These are phyloP conservation scores for Quercus glauca DNA, from an alignment of 306 rosid genomes.

Conservation along the genomic window DNA sequence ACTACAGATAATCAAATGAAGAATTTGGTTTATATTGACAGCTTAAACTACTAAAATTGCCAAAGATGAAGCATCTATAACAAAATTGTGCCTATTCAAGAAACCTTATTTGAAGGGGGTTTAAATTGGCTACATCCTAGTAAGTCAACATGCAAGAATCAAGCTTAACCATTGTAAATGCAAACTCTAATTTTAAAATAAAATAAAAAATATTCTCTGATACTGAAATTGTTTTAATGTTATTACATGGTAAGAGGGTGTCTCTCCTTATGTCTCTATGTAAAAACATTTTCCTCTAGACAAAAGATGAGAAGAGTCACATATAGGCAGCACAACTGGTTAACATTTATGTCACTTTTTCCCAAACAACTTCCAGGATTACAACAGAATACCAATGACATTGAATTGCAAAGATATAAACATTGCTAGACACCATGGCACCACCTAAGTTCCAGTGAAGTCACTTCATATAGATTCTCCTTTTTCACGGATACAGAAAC, in stretches of 20 bases:
- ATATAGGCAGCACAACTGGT: no score
- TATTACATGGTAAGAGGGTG: neutral
- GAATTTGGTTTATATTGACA: neutral
- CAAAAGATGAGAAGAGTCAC: no score
- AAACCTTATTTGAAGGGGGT: neutral
- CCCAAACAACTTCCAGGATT: no score
- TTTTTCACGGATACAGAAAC: neutral
- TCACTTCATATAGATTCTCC: neutral
- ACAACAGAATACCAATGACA: no score
- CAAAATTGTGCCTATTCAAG: neutral
- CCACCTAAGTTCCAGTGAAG: neutral
- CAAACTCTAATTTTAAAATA: neutral
- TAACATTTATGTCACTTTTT: no score
- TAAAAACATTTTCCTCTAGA: neutral
- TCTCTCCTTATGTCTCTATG: neutral
- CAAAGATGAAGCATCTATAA: neutral
- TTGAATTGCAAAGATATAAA: no score
- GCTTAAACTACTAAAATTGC: neutral
- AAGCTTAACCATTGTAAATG: neutral
- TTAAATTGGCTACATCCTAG: neutral
- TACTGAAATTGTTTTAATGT: neutral
- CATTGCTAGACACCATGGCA: neutral
- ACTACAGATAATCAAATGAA: neutral
- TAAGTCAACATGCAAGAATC: neutral
- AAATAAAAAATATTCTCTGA: neutral